These are phyloP conservation scores for Histomonas meleagridis DNA, from an alignment of 208 protist genomes.

Conservation along the genomic window DNA sequence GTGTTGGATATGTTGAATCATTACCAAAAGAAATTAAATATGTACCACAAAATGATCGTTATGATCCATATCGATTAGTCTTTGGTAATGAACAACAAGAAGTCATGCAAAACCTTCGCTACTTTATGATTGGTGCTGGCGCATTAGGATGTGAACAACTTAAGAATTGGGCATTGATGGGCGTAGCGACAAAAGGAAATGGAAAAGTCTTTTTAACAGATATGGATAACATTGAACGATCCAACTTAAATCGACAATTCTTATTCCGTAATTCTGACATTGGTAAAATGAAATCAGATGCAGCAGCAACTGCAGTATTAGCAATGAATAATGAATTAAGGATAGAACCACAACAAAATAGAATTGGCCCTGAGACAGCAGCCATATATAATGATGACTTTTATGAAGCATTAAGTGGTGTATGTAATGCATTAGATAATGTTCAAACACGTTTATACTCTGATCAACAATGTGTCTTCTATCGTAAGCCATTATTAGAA, in stretches of 20 bases:
- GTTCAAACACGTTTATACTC: conserved; percentile 57
- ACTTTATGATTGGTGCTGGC: conserved; percentile 78
- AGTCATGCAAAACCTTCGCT: conserved; percentile 62
- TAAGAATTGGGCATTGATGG: conserved; percentile 95
- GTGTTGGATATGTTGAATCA: background rate
- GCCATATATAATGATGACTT: conserved; percentile 74
- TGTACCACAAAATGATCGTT: conserved; percentile 55
- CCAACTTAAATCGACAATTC: conserved; percentile 84
- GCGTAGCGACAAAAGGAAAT: conserved; percentile 53
- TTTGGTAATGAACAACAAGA: conserved; percentile 75
- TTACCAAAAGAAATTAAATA: background rate
- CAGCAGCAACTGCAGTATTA: conserved; percentile 69
- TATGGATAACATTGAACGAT: conserved; percentile 92
- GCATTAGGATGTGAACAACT: conserved; percentile 94
- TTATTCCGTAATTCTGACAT: conserved; percentile 89
- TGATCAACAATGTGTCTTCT: conserved; percentile 66
- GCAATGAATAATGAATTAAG: conserved; percentile 72
- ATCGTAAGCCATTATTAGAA: conserved; percentile 87
- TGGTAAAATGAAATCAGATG: conserved; percentile 74
- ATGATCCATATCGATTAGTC: conserved; percentile 78
- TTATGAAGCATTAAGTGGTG: conserved; percentile 70
- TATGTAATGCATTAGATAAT: conserved; percentile 98
- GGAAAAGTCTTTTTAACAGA: conserved; percentile 75
- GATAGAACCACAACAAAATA: conserved; percentile 43
- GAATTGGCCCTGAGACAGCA: conserved; percentile 74